Evolutionary conservation across 345 rosid species (phyloP).

Genomic region (Anacardium occidentale): DNA sequence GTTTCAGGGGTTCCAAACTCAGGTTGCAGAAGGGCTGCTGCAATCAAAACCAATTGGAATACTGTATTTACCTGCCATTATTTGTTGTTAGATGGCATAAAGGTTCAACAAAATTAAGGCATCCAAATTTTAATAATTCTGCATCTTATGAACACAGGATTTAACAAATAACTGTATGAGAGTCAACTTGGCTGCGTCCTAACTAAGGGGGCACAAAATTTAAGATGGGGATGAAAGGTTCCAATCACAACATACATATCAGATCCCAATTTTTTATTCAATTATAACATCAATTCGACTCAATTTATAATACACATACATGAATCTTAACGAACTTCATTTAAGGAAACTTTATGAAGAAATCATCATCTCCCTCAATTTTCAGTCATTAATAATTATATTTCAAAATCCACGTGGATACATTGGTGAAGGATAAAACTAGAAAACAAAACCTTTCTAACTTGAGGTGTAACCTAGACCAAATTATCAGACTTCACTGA

Average conservation of each 20-base stretch:
- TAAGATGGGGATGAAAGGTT: not conserved
- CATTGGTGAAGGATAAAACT: not conserved
- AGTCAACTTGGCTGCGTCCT: not conserved
- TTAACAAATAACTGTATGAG: not conserved
- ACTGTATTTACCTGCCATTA: slow-evolving; percentile 83
- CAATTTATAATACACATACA: not conserved
- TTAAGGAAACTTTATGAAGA: not conserved
- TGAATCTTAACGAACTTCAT: not conserved
- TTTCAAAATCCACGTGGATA: not conserved
- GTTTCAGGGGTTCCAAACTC: slow-evolving; percentile 73
- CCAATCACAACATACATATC: too few relatives aligned
- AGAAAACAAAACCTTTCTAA: not conserved
- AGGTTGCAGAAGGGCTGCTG: slow-evolving; percentile 88
- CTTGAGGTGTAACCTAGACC: not conserved
- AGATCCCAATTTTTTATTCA: too few relatives aligned
- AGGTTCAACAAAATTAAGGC: not conserved
- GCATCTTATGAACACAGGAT: too few relatives aligned
- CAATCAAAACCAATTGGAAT: slow-evolving; percentile 80
- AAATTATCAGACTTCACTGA: not conserved
- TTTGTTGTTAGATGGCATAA: not conserved
- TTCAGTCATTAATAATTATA: not conserved
- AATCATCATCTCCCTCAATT: not conserved
- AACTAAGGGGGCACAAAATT: not conserved
- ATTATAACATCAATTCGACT: not conserved
- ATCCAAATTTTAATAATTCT: not conserved